A percentile compares a stretch with the other conserved stretches of the same genome.
Evolutionary conservation across 2,329 filamentous ascomycete genomes (phyloP).

Genomic region (Pyrenophora seminiperda): DNA sequence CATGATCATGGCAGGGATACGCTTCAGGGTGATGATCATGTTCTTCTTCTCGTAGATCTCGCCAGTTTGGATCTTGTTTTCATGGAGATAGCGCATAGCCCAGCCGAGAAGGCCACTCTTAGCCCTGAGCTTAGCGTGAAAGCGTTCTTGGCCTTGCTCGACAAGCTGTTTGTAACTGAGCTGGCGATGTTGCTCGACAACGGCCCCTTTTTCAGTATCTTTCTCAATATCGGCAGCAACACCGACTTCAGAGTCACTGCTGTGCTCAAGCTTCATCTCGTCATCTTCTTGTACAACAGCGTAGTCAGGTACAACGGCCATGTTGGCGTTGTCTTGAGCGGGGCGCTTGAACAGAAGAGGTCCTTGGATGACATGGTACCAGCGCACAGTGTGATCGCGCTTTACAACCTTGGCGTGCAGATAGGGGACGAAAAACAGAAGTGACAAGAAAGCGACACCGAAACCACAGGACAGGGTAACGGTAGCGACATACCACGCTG

Average conservation of each 20-base stretch:
- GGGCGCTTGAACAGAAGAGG: conserved; percentile 64
- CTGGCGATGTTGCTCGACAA: conserved; percentile 55
- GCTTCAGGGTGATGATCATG: conserved; percentile 65
- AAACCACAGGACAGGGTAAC: conserved; percentile 69
- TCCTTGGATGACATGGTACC: conserved; percentile 66
- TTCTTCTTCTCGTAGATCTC: conserved; percentile 77
- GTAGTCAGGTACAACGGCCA: conserved; percentile 72
- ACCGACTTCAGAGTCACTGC: conserved; percentile 41
- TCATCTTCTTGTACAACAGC: conserved; percentile 72
- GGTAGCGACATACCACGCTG: conserved; percentile 67
- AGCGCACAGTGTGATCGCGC: conserved; percentile 68
- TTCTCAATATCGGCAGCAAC: conserved; percentile 44
- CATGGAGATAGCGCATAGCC: conserved; percentile 77
- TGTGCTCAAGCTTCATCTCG: conserved; percentile 35
- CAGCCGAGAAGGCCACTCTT: conserved; percentile 74
- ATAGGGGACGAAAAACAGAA: conserved; percentile 75
- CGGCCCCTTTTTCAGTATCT: conserved; percentile 28
- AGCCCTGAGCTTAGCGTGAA: conserved; percentile 68
- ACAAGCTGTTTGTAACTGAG: conserved; percentile 67
- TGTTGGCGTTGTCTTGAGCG: conserved; percentile 58
- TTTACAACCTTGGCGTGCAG: conserved; percentile 70
- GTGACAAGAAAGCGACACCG: conserved; percentile 64
- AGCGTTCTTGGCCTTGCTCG: conserved; percentile 60
- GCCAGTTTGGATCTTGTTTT: conserved; percentile 74
- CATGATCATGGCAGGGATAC: conserved; percentile 70